Percentiles rank a stretch among this genome's conserved stretches.
Conservation (phyloP, 352 stramenopile species). For the Hyaloperonospora brassicae region DNA sequence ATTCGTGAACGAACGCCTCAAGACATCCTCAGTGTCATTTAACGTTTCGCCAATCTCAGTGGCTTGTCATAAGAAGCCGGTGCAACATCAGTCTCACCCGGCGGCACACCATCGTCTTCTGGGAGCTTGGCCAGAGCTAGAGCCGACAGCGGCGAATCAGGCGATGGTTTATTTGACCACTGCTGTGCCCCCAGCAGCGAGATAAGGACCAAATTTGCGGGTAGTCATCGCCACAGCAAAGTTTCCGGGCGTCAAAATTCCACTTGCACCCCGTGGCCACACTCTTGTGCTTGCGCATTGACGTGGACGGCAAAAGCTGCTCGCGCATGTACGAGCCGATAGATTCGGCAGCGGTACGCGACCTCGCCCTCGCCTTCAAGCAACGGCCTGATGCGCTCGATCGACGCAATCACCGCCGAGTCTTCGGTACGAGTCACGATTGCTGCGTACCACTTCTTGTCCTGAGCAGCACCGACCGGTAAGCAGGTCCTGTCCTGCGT, state of each 20-base stretch:
- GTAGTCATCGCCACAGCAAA: conserved; percentile 98
- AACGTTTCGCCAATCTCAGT: conserved; percentile 71
- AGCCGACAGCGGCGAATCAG: conserved; percentile 80
- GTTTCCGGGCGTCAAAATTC: conserved; percentile 97
- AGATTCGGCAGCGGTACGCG: conserved; percentile 88
- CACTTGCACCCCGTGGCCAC: conserved; percentile 93
- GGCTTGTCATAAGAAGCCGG: conserved; percentile 47
- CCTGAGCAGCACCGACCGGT: conserved; percentile 45
- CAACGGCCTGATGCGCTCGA: conserved; percentile 96
- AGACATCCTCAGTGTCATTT: conserved; percentile 56
- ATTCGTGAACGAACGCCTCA: conserved; percentile 89
- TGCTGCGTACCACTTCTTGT: conserved; percentile 77
- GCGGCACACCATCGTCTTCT: conserved; percentile 66
- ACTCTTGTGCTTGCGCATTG: conserved; percentile 46
- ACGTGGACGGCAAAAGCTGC: conserved; percentile 65
- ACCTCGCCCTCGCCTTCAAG: conserved; percentile 93
- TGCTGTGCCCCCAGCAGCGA: conserved; percentile 91
- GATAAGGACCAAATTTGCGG: conserved; percentile 90
- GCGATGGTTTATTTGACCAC: conserved; percentile 92
- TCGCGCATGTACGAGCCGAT: conserved; percentile 96
- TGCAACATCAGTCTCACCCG: conserved; percentile 62
- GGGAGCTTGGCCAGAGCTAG: neutral
- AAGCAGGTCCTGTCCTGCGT: conserved; percentile 40
- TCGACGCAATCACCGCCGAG: conserved; percentile 90
- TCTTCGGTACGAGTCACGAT: conserved; percentile 68